Conservation (phyloP, 2,329 filamentous ascomycete species). For the Penicillium nordicum region DNA sequence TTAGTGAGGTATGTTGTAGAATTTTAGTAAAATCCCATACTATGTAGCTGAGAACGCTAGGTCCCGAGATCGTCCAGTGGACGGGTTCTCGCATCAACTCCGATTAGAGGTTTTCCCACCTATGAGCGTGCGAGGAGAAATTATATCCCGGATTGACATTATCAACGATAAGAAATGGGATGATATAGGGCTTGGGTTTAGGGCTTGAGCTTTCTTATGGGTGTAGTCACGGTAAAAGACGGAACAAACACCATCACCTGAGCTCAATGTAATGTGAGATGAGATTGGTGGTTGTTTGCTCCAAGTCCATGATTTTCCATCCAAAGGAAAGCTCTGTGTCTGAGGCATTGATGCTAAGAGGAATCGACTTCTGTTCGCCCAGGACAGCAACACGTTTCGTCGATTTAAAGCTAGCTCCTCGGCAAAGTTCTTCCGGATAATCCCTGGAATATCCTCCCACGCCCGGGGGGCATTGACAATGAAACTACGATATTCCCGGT, state of each 20-base stretch:
- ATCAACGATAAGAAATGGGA: slow-evolving; percentile 8
- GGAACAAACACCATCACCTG: background rate
- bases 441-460: no score
- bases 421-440: no score
- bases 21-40: background rate
- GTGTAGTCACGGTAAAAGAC: background rate
- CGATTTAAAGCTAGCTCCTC: no score
- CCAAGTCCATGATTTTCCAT: background rate
- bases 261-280: background rate
- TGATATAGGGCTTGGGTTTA: slow-evolving; percentile 9
- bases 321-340: background rate
- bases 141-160: background rate
- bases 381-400: no score
- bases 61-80: background rate
- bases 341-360: background rate
- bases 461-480: no score
- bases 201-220: background rate
- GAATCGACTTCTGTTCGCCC: no score
- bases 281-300: background rate
- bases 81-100: slow-evolving; percentile 15
- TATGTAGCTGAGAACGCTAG: background rate
- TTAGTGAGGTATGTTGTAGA: background rate
- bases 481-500: no score
- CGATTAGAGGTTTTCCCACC: slow-evolving; percentile 24
- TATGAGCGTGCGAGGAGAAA: slow-evolving; percentile 16